Conservation (phyloP, 306 rosid genomes). For the Inga oerstediana region DNA sequence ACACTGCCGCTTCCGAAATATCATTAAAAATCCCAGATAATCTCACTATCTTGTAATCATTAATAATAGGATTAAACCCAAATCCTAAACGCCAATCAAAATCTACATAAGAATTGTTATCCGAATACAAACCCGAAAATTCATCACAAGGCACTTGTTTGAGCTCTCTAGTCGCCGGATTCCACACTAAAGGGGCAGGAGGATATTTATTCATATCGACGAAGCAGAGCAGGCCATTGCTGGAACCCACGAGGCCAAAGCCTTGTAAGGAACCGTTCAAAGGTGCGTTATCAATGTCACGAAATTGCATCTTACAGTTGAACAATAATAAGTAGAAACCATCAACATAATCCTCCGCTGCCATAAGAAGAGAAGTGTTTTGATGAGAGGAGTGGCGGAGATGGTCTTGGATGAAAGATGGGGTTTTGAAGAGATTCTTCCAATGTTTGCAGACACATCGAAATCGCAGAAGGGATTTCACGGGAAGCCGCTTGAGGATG, state of each 20-base stretch:
- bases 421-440: too few relatives aligned
- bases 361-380: too few relatives aligned
- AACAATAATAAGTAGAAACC: too few relatives aligned
- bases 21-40: accelerated
- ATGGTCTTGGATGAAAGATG: too few relatives aligned
- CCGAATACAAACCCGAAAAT: not conserved
- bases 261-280: not conserved
- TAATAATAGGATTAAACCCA: not conserved
- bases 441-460: too few relatives aligned
- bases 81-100: not conserved
- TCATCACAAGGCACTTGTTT: not conserved
- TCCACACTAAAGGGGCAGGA: not conserved
- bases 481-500: too few relatives aligned
- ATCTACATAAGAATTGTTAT: too few relatives aligned
- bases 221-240: not conserved
- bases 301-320: too few relatives aligned
- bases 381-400: too few relatives aligned
- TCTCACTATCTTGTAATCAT: not conserved
- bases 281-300: not conserved
- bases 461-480: too few relatives aligned
- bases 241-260: not conserved
- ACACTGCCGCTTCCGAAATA: not conserved
- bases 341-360: too few relatives aligned
- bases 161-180: not conserved
- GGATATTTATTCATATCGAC: not conserved